phyloP scores from a whole-genome alignment of 225 moss, liverwort and hornwort genomes.

The Rhytidiadelphus loreus region DNA sequence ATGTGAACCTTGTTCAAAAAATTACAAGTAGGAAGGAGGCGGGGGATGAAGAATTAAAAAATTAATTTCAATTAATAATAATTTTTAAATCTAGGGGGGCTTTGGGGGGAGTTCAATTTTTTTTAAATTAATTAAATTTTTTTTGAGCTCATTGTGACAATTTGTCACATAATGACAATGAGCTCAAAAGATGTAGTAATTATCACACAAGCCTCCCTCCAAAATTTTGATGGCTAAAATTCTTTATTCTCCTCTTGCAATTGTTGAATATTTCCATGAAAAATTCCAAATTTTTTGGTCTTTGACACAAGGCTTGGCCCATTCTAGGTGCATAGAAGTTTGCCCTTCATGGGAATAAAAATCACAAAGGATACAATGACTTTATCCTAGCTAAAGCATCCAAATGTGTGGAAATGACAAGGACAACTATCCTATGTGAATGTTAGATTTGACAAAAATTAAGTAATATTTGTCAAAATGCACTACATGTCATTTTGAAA shows the following conservation, averaged over 20 bases:
- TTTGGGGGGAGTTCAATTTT: no score
- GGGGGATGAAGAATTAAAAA: no score
- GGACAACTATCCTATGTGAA: rapidly evolving
- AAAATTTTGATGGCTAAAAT: not conserved
- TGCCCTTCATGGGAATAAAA: not conserved
- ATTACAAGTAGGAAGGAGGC: no score
- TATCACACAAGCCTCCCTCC: rapidly evolving
- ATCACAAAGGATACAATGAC: not conserved
- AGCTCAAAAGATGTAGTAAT: no score
- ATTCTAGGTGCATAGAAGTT: not conserved
- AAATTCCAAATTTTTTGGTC: not conserved
- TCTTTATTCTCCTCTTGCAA: not conserved
- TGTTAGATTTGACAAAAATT: not conserved
- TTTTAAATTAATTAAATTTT: no score
- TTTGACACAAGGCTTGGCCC: rapidly evolving
- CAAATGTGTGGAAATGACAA: not conserved
- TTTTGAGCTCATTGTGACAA: no score
- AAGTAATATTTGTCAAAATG: not conserved
- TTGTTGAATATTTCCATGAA: rapidly evolving
- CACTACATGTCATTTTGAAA: rapidly evolving
- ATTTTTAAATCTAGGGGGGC: no score
- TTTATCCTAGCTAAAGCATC: not conserved
- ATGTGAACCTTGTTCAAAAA: no score
- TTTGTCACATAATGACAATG: no score
- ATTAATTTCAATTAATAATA: no score